Conservation (phyloP, 2,329 filamentous ascomycete species). For the Paecilomyces formosus region DNA sequence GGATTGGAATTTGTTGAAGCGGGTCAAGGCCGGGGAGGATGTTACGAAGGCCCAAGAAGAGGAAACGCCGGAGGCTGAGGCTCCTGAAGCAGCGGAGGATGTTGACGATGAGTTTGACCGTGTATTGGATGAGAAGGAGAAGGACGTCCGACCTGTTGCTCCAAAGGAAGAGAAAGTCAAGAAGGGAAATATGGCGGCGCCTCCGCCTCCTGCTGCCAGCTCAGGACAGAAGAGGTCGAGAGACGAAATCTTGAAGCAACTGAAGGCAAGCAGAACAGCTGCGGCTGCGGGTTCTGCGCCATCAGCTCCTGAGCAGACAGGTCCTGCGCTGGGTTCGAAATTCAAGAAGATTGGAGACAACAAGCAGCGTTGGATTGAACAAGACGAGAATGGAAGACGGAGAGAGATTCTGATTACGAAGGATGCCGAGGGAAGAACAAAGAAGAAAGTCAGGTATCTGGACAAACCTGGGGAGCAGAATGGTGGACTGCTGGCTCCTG, state of each 20-base stretch:
- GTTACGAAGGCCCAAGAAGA: slow-evolving; percentile 32
- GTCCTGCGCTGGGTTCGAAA: slow-evolving; percentile 45
- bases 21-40: slow-evolving; percentile 45
- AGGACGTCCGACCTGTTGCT: slow-evolving; percentile 20
- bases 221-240: slow-evolving; percentile 45
- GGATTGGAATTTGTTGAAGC: slow-evolving; percentile 64
- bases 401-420: slow-evolving; percentile 54
- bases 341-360: slow-evolving; percentile 49
- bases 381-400: slow-evolving; percentile 43
- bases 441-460: slow-evolving; percentile 53
- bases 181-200: slow-evolving; percentile 44
- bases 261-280: slow-evolving; percentile 46
- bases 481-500: slow-evolving; percentile 30
- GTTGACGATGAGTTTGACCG: slow-evolving; percentile 56
- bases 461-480: slow-evolving; percentile 26
- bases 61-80: slow-evolving; percentile 16
- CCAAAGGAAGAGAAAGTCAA: slow-evolving; percentile 39
- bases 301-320: slow-evolving; percentile 37
- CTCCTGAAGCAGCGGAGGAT: slow-evolving; percentile 28
- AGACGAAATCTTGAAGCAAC: slow-evolving; percentile 52
- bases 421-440: slow-evolving; percentile 53
- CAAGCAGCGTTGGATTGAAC: slow-evolving; percentile 47
- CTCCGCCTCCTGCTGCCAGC: slow-evolving; percentile 26
- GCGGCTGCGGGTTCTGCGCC: slow-evolving; percentile 31
- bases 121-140: slow-evolving; percentile 31